A percentile compares a stretch with the other conserved stretches of the same genome.
Conservation (phyloP, 352 stramenopile species). For the Globisporangium heterothallicum region DNA sequence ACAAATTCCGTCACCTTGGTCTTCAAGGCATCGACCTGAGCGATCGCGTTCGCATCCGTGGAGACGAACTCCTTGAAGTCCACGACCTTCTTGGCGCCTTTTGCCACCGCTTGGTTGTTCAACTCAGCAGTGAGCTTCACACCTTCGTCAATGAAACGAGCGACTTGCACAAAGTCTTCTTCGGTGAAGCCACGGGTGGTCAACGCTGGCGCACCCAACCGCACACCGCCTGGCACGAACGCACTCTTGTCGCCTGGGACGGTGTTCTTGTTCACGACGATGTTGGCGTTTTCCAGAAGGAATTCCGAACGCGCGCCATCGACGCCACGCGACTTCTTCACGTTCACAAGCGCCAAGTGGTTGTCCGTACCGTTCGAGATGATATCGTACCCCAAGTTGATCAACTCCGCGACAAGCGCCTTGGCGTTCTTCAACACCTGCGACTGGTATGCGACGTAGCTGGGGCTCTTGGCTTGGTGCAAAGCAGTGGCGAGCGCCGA, state of each 20-base stretch:
- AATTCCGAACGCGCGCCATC: constrained; percentile 95
- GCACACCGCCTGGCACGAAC: constrained; percentile 95
- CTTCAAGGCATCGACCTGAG: constrained; percentile 78
- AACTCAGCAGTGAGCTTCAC: constrained; percentile 91
- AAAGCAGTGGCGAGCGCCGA: constrained; percentile 96
- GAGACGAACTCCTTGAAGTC: constrained; percentile 82
- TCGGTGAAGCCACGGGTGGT: constrained; percentile 95
- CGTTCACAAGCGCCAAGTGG: constrained; percentile 96
- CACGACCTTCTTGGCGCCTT: constrained; percentile 95
- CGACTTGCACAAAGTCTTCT: constrained; percentile 94
- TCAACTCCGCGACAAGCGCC: constrained; percentile 87
- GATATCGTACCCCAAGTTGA: constrained; percentile 91
- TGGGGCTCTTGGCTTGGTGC: constrained; percentile 92
- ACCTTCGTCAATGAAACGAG: constrained; percentile 93
- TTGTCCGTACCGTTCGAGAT: constrained; percentile 99
- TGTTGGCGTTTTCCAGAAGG: constrained; percentile 94
- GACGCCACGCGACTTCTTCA: constrained; percentile 92
- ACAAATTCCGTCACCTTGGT: constrained; percentile 92
- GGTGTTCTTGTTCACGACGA: constrained; percentile 99
- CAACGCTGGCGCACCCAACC: constrained; percentile 94
- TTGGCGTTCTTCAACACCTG: constrained; percentile 91
- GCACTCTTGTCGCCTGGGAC: constrained; percentile 96
- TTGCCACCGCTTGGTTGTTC: constrained; percentile 83
- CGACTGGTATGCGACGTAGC: constrained; percentile 98
- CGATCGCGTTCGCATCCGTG: constrained; percentile 32